Evolutionary conservation across 2,329 filamentous ascomycete species (phyloP).

Genomic region (Botrytis paeoniae): DNA sequence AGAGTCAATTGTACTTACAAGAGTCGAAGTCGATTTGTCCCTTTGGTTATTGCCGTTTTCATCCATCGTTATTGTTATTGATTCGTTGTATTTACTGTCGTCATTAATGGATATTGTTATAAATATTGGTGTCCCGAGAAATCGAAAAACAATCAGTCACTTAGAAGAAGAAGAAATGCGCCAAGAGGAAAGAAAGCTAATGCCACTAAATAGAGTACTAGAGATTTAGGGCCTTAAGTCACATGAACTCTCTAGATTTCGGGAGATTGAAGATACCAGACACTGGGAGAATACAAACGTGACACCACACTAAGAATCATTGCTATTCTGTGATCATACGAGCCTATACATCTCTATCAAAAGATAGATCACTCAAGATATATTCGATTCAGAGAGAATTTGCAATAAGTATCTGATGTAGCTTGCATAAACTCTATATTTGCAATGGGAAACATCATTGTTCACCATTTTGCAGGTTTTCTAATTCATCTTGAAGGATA

Average conservation of each 20-base stretch:
- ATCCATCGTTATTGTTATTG: not conserved
- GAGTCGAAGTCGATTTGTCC: not conserved
- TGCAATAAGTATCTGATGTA: not conserved
- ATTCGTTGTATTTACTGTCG: not conserved
- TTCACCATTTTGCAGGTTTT: not conserved
- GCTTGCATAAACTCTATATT: not conserved
- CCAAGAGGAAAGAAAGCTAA: not conserved
- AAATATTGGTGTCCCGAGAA: not conserved
- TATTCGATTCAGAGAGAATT: not conserved
- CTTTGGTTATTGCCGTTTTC: not conserved
- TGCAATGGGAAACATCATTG: not conserved
- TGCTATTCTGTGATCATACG: not conserved
- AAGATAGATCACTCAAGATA: not conserved
- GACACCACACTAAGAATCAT: not conserved
- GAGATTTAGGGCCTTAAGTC: not conserved
- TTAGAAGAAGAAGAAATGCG: not conserved
- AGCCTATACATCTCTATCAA: not conserved
- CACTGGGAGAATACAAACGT: not conserved
- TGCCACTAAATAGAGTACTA: not conserved
- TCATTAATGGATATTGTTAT: rapidly evolving
- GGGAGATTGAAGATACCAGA: not conserved
- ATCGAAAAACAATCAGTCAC: not conserved
- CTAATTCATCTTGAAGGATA: rapidly evolving
- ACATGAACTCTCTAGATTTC: not conserved
- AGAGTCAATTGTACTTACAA: not conserved